Percentiles rank a stretch among this genome's conserved stretches.
These are phyloP conservation scores for Gremmenia infestans DNA, from an alignment of 2,329 filamentous ascomycete species.

Conservation along the genomic window DNA sequence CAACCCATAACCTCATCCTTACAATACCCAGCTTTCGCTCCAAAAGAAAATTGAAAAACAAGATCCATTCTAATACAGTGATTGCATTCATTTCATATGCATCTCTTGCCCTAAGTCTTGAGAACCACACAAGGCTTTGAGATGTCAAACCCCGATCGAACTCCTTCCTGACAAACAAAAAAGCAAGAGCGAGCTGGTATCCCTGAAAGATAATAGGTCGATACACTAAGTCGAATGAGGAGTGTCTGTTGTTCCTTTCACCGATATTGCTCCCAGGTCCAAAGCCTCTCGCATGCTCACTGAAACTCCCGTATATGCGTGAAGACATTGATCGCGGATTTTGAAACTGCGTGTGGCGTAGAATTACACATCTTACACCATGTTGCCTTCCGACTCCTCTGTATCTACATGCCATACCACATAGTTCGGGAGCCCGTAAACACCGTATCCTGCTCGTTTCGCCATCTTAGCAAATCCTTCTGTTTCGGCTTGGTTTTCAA, in stretches of 20 bases:
- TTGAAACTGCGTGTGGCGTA: slow-evolving; percentile 18
- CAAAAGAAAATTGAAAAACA: slow-evolving; percentile 11
- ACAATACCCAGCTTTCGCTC: not conserved
- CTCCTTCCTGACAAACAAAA: slow-evolving; percentile 15
- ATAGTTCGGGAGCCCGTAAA: slow-evolving; percentile 92
- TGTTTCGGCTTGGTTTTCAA: slow-evolving; percentile 98
- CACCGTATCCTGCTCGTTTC: slow-evolving; percentile 87
- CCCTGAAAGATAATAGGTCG: slow-evolving; percentile 11
- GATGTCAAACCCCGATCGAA: slow-evolving; percentile 14
- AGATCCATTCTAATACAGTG: slow-evolving; percentile 28
- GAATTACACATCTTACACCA: slow-evolving; percentile 18
- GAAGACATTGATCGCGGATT: slow-evolving; percentile 22
- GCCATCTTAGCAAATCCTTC: slow-evolving; percentile 99
- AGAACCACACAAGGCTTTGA: slow-evolving; percentile 5
- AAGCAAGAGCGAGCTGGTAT: slow-evolving; percentile 7
- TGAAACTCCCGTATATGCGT: slow-evolving; percentile 31
- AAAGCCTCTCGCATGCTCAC: slow-evolving; percentile 16
- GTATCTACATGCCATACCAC: slow-evolving; percentile 99
- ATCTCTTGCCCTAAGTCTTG: slow-evolving; percentile 13
- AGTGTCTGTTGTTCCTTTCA: slow-evolving; percentile 11
- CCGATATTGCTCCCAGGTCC: slow-evolving; percentile 17
- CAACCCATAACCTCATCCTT: not conserved
- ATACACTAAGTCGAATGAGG: slow-evolving; percentile 23
- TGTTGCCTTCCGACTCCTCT: slow-evolving; percentile 84
- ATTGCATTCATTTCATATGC: slow-evolving; percentile 8